Base-by-base conservation (phyloP, 139 green algal genomes). In the Tetradesmus obliquus region DNA sequence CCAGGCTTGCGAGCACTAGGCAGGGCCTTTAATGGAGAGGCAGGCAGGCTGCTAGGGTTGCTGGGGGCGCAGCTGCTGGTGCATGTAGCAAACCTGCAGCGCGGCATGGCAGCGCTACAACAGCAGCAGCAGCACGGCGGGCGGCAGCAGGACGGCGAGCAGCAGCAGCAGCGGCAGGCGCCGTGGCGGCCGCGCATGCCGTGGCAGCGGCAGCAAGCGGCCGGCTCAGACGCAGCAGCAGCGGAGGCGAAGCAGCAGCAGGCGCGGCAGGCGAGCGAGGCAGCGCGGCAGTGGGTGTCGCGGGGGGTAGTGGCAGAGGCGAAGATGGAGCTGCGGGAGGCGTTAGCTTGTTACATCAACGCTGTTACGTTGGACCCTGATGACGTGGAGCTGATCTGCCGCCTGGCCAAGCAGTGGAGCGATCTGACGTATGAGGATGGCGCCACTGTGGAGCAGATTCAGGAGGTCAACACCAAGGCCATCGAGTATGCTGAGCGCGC, bases 401-500 rank as follows among this genome's bases (percentile, higher is more conserved):
- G 95, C n/a, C 72, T 94, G 32, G 93, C 95, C 32, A 97, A 97
- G 93, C 90, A 94, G 69, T 95, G 92, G 87, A 95, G 89, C 57
- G 96, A 97, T 90, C 87, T 93, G 15, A 95, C 93, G 9, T 97
- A 96, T 87, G 94, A 96, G 69, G 88, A 95, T 55, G 93, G 95
- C 45, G 93, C 93, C 24, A 87, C 55, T 32, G 66, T 58, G n/a
- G 92, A 93, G 62, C 45, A 89, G 81, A 88, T 89, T 4, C 62
- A 89, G 22, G 94, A 95, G 79, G 74, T 96, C 13, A 97, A 97
- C 81, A 55, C 84, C 1, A 95, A 94, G 9, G 95, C 95, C 3
- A 90, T 97, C 1, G 95, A 97, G 82, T 92, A 95, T 32, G 94
- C 93, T 2, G 87, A 95, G 53, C 82, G 95, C 80, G 96, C 92